Percentiles rank a stretch among this genome's conserved stretches.
Evolutionary conservation across 2,329 filamentous ascomycete species (phyloP).

Genomic region (Trichoderma semiorbis): DNA sequence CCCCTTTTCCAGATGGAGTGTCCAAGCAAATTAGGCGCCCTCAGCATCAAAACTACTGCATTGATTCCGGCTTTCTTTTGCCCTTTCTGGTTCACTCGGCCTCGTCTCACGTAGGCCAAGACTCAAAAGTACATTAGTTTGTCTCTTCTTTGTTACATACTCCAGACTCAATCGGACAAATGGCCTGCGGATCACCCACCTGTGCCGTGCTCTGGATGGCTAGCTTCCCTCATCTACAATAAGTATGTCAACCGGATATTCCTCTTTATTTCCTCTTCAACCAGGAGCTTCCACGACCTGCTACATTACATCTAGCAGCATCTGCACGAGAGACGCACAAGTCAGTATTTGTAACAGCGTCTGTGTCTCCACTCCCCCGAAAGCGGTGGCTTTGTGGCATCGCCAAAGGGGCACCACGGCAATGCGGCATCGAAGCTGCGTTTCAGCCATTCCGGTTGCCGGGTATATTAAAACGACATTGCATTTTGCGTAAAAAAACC

Average conservation of each 20-base stretch:
- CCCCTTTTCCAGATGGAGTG: conserved; percentile 14
- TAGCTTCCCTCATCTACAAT: neutral
- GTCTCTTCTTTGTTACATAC: neutral
- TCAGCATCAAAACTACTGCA: neutral
- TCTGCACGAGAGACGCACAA: neutral
- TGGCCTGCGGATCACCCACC: neutral
- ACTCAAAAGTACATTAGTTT: neutral
- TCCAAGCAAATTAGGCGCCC: neutral
- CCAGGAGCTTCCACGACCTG: neutral
- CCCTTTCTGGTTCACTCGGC: neutral
- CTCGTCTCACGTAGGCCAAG: conserved; percentile 7
- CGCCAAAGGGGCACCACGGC: neutral
- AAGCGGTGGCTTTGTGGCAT: neutral
- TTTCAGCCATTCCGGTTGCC: neutral
- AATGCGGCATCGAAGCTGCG: conserved; percentile 6
- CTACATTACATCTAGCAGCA: neutral
- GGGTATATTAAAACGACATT: neutral
- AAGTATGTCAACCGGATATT: neutral
- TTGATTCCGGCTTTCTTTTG: neutral
- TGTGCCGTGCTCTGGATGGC: neutral
- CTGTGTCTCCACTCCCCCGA: neutral
- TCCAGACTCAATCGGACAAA: neutral
- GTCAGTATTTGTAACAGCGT: neutral
- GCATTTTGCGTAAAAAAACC: neutral
- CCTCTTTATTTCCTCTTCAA: neutral